Conservation (phyloP, 768 basidiomycete genomes). For the Hysterangium stoloniferum region DNA sequence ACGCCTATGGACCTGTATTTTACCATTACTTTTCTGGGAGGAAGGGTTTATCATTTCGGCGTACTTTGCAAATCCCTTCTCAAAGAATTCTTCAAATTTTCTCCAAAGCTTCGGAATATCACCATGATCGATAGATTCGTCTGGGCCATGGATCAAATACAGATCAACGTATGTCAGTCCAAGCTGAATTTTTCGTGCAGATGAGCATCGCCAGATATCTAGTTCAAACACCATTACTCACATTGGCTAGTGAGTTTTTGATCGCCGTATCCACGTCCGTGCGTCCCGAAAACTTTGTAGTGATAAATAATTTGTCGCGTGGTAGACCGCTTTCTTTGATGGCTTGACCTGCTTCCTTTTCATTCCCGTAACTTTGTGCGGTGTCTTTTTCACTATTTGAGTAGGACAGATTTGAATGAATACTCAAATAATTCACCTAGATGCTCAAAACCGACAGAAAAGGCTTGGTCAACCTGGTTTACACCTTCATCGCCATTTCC, state of each 20-base stretch:
- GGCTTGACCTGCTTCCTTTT: slow-evolving; percentile 45
- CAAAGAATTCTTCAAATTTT: not conserved
- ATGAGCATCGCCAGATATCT: too few relatives aligned
- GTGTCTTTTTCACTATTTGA: slow-evolving; percentile 27
- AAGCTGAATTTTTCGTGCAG: too few relatives aligned
- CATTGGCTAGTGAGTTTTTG: not conserved
- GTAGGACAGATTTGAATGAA: not conserved
- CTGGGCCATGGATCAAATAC: slow-evolving; percentile 59
- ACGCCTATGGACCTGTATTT: slow-evolving; percentile 18
- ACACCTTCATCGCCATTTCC: slow-evolving; percentile 46
- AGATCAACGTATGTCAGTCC: slow-evolving; percentile 55
- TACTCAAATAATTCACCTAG: slow-evolving; percentile 39
- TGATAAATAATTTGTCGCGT: slow-evolving; percentile 51
- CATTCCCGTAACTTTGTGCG: slow-evolving; percentile 51
- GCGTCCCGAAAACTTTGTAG: slow-evolving; percentile 53
- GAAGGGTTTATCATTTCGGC: not conserved
- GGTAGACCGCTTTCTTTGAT: slow-evolving; percentile 49
- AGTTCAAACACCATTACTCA: too few relatives aligned
- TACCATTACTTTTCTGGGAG: not conserved
- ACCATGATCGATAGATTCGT: slow-evolving; percentile 12
- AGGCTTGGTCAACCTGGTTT: slow-evolving; percentile 53
- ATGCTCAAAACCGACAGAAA: slow-evolving; percentile 54
- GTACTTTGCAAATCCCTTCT: not conserved
- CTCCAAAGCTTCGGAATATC: slow-evolving; percentile 20
- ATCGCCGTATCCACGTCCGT: slow-evolving; percentile 18